Percentiles rank a stretch among this genome's conserved stretches.
phyloP scores from a whole-genome alignment of 352 stramenopile genomes.

The Phytopythium chamaehyphon region DNA sequence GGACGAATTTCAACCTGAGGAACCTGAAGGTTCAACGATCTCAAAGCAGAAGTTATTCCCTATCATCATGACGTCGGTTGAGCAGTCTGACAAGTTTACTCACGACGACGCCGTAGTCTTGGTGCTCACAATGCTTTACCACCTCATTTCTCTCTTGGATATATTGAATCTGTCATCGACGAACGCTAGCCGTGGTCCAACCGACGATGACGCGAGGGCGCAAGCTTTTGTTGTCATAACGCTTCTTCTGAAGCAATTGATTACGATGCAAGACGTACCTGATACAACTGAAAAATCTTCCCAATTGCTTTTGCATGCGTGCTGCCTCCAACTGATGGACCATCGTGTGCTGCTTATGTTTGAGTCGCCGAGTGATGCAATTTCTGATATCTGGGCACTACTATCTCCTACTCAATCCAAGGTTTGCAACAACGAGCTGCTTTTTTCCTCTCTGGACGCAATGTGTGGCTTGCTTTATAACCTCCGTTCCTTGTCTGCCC shows the following conservation, averaged over 20 bases:
- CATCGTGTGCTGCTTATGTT: conserved; percentile 53
- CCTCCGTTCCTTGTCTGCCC: conserved; percentile 27
- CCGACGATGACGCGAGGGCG: conserved; percentile 22
- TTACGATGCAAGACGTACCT: conserved; percentile 9
- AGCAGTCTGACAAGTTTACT: conserved; percentile 27
- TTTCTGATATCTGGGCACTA: conserved; percentile 29
- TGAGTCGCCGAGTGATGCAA: conserved; percentile 40
- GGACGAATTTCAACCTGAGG: conserved; percentile 40
- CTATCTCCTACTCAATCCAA: conserved; percentile 1
- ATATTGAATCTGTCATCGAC: too few species aligned
- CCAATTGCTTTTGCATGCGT: conserved; percentile 28
- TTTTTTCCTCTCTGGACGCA: conserved; percentile 4
- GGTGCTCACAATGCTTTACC: conserved; percentile 35
- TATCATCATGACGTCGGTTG: conserved; percentile 36
- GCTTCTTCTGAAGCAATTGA: conserved; percentile 31
- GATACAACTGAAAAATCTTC: conserved; percentile 10
- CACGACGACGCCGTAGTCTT: conserved; percentile 25
- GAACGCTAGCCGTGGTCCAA: too few species aligned
- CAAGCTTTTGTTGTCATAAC: conserved; percentile 31
- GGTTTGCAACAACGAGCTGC: neutral
- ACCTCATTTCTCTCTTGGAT: conserved; percentile 37
- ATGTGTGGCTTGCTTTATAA: conserved; percentile 29
- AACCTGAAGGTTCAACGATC: neutral
- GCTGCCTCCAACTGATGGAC: conserved; percentile 38
- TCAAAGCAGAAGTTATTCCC: conserved; percentile 21